Percentiles rank a stretch among this genome's conserved stretches.
phyloP scores from a whole-genome alignment of 768 basidiomycete genomes.

The Collybia sordida region DNA sequence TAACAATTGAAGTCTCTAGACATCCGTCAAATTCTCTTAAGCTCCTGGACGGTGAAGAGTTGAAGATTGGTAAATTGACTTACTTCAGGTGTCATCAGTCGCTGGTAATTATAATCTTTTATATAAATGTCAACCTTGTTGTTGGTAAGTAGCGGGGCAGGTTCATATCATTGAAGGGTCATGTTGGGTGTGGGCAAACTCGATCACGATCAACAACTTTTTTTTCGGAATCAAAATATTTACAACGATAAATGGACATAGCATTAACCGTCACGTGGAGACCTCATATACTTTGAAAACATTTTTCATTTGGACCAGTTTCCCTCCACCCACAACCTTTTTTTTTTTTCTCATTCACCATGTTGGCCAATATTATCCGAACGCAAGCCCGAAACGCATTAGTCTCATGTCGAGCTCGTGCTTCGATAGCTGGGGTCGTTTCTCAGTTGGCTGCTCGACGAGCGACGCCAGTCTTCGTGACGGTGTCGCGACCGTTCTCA shows the following conservation, averaged over 20 bases:
- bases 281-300: conserved; percentile 9
- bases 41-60: too few relatives aligned
- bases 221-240: too few relatives aligned
- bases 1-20: too few relatives aligned
- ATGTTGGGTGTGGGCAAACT: too few relatives aligned
- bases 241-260: background rate
- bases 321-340: background rate
- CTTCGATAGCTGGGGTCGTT: conserved; percentile 2
- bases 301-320: conserved; percentile 7
- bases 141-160: too few relatives aligned
- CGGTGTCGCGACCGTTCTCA: conserved; percentile 14
- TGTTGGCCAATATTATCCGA: conserved; percentile 37
- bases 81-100: too few relatives aligned
- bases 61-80: too few relatives aligned
- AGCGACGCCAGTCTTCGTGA: background rate
- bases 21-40: too few relatives aligned
- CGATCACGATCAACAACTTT: too few relatives aligned
- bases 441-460: background rate
- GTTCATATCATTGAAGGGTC: too few relatives aligned
- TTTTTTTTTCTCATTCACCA: conserved; percentile 19
- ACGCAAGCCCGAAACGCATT: conserved; percentile 33
- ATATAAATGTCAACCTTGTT: too few relatives aligned
- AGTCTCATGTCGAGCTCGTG: conserved; percentile 19
- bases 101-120: too few relatives aligned
- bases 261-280: background rate